Conservation (phyloP, 2,329 filamentous ascomycete genomes). For the Delphinella strobiligena region DNA sequence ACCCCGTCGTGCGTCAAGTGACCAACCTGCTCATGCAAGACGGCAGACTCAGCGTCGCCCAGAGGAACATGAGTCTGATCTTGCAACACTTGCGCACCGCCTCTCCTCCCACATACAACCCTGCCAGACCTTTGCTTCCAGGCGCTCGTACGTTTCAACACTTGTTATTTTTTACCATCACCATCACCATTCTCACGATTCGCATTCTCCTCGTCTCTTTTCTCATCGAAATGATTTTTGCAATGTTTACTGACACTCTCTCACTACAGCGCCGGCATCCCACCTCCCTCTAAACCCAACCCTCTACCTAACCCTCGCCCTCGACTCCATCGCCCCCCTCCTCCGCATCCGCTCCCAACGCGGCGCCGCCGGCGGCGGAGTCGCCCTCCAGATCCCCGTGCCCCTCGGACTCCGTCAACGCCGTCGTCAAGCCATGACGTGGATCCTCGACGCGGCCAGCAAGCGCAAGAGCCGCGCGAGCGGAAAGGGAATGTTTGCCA, state of each 20-base stretch:
- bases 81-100: slow-evolving; percentile 75
- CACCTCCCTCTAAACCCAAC: slow-evolving; percentile 83
- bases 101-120: slow-evolving; percentile 63
- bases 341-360: slow-evolving; percentile 65
- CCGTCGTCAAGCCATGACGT: slow-evolving; percentile 33
- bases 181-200: not conserved
- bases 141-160: slow-evolving; percentile 34
- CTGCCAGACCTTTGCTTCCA: slow-evolving; percentile 58
- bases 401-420: slow-evolving; percentile 12
- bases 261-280: slow-evolving; percentile 48
- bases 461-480: slow-evolving; percentile 64
- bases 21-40: slow-evolving; percentile 85
- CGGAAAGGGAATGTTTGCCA: slow-evolving; percentile 60
- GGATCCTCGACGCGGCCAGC: slow-evolving; percentile 77
- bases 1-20: slow-evolving; percentile 73
- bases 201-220: not conserved
- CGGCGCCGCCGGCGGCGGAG: slow-evolving; percentile 76
- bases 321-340: slow-evolving; percentile 87
- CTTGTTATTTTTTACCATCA: not conserved
- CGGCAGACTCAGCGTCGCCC: slow-evolving; percentile 81
- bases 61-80: slow-evolving; percentile 79
- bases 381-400: slow-evolving; percentile 25
- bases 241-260: not conserved
- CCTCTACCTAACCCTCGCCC: slow-evolving; percentile 75
- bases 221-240: too few species aligned